phyloP scores from a whole-genome alignment of 495 filamentous ascomycete species.

The Bacidia gigantensis region DNA sequence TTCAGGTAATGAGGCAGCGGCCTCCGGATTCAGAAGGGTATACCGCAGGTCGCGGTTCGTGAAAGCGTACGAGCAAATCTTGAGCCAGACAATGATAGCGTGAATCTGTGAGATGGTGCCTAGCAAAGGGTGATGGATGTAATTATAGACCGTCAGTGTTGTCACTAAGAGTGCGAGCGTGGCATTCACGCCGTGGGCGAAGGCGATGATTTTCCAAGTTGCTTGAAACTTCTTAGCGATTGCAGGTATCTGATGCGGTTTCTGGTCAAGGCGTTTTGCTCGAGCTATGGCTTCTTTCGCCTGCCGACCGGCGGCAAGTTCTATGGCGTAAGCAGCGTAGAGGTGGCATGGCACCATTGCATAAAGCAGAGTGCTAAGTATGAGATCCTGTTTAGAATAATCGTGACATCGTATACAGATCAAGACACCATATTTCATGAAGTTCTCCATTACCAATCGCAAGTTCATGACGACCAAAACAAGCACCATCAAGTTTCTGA shows the following conservation, averaged over 20 bases:
- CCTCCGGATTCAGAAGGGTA: conserved; percentile 57
- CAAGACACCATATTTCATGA: conserved; percentile 92
- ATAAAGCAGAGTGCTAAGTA: conserved; percentile 62
- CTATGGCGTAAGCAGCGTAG: conserved; percentile 76
- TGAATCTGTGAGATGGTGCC: conserved; percentile 83
- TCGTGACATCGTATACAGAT: conserved; percentile 88
- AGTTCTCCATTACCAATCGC: conserved; percentile 89
- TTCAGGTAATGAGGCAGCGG: conserved; percentile 49
- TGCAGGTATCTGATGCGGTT: conserved; percentile 31
- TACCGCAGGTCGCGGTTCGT: conserved; percentile 92
- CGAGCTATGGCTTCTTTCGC: conserved; percentile 52
- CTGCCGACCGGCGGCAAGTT: conserved; percentile 61
- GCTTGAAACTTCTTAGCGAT: conserved; percentile 42
- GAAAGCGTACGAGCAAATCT: conserved; percentile 88
- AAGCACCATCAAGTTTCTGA: conserved; percentile 91
- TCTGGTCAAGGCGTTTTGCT: conserved; percentile 43
- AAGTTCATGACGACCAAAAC: conserved; percentile 88
- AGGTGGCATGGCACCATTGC: conserved; percentile 79
- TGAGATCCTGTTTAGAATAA: conserved; percentile 64
- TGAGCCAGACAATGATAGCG: conserved; percentile 90
- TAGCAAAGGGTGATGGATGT: conserved; percentile 85
- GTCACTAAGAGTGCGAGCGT: conserved; percentile 67
- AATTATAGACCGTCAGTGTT: conserved; percentile 74
- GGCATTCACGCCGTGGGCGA: conserved; percentile 68
- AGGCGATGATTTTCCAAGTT: conserved; percentile 66